Base-by-base conservation (phyloP, 441 rosid species). In the Iberis amara region DNA sequence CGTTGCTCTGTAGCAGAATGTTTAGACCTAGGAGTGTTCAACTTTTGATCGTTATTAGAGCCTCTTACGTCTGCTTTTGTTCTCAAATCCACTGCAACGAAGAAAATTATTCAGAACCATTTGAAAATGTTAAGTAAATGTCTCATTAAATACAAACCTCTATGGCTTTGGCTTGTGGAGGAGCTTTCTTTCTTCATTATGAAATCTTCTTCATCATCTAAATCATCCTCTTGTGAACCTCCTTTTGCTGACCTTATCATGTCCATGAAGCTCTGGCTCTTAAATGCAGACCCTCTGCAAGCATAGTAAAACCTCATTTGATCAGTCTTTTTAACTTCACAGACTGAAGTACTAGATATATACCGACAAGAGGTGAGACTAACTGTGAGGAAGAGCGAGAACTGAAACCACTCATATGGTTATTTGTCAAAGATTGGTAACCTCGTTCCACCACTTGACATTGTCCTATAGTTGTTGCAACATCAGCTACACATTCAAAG, bases 1-100 rank as follows among this genome's bases (percentile, higher is more conserved):
- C 96, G 78, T 72, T 92, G 96, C 74, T 92, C 96, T 0, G 98
- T 92, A 5, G 98, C 92, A 31, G 98, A 92, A 74, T 92, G 98
- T 70, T 92, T 92, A 30, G 98, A 92, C 52, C 92, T 78, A 1
- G 96, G 90, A 8, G 96, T 86, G 78, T 71, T 79, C 13, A 80
- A 75, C 71, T 80, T 84, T 73, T 82, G 95, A 26, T 92, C 89
- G 10, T 61, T 68, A 35, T 68, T 61, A 36, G 72, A 56, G 61
- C 73, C 76, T 75, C 75, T 82, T 11, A 73, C 84, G 4, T 82
- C 88, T 56, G 81, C 76, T 67, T 77, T 81, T 47, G 81, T 79
- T 42, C 76, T 78, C 68, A 86, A 52, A 53, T 84, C 89, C 18
- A 52, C 68, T 55, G 54, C 3, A 43, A 33, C 9, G 3, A 49